Percentiles rank a stretch among this genome's conserved stretches.
Conservation (phyloP, 2,329 filamentous ascomycete species). For the Gyromitra esculenta region DNA sequence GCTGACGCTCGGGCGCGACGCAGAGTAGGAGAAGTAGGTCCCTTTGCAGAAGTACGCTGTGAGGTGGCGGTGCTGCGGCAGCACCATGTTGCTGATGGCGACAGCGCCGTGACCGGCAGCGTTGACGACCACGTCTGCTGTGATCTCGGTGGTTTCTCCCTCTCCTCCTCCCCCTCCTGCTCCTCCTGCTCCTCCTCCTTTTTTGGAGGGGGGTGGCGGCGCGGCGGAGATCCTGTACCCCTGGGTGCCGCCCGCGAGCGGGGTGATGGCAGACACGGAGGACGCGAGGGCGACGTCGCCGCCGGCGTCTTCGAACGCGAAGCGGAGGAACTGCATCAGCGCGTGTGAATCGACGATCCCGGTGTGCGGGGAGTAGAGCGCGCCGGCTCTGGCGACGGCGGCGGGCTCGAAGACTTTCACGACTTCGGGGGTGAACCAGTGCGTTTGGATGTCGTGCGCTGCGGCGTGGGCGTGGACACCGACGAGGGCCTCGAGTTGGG, state of each 20-base stretch:
- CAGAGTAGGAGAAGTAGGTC: conserved; percentile 87
- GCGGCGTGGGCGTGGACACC: conserved; percentile 64
- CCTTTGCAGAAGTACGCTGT: conserved; percentile 88
- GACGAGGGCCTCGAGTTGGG: conserved; percentile 73
- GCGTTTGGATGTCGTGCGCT: conserved; percentile 71
- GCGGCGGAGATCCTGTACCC: conserved; percentile 76
- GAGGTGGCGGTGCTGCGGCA: conserved; percentile 68
- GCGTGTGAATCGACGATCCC: conserved; percentile 90
- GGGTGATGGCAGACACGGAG: conserved; percentile 57
- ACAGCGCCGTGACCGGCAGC: conserved; percentile 83
- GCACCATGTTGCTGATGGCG: conserved; percentile 81
- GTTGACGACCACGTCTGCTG: conserved; percentile 81
- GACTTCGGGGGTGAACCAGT: conserved; percentile 73
- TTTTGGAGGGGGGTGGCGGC: not conserved
- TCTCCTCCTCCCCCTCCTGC: not conserved
- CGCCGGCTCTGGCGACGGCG: conserved; percentile 75
- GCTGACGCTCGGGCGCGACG: conserved; percentile 70
- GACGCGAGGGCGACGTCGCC: conserved; percentile 79
- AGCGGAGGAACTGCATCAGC: conserved; percentile 82
- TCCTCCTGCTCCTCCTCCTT: not conserved
- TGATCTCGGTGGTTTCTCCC: conserved; percentile 65
- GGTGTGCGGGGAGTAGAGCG: conserved; percentile 84
- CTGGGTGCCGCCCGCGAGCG: conserved; percentile 61
- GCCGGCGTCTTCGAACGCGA: conserved; percentile 78
- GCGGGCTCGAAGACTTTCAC: conserved; percentile 74